Evolutionary conservation across 176 grass and related monocot species (phyloP).

Genomic region (Zoysia pacifica): DNA sequence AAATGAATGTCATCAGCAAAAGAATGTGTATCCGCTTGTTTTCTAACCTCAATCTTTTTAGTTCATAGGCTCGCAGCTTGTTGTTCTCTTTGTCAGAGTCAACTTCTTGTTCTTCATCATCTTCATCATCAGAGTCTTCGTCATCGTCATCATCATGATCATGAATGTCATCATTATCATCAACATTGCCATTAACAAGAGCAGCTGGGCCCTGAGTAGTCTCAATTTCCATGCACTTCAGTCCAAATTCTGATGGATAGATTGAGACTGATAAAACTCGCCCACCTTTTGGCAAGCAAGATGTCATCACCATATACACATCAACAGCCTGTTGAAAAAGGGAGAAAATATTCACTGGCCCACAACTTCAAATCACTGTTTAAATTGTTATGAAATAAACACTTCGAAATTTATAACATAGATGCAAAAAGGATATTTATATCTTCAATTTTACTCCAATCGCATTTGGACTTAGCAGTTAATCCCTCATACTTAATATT

Average conservation of each 20-base stretch:
- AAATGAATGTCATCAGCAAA: conserved; percentile 1
- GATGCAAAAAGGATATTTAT: neutral
- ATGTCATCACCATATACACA: conserved; percentile 88
- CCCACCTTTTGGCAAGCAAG: conserved; percentile 70
- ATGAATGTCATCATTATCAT: conserved; percentile 20
- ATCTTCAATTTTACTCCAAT: conserved; percentile 19
- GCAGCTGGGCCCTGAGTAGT: conserved; percentile 58
- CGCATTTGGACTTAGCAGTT: neutral
- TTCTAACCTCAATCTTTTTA: conserved; percentile 80
- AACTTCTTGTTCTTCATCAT: conserved; percentile 36
- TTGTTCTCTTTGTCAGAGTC: conserved; percentile 62
- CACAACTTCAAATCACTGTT: neutral
- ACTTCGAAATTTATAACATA: neutral
- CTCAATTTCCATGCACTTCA: conserved; percentile 87
- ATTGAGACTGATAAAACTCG: conserved; percentile 63
- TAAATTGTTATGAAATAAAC: neutral
- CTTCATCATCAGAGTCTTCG: conserved; percentile 5
- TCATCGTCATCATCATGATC: conserved; percentile 14
- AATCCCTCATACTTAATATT: neutral
- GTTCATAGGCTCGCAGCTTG: conserved; percentile 80
- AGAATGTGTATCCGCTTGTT: neutral
- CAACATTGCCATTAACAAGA: conserved; percentile 49
- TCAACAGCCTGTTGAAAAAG: conserved; percentile 67
- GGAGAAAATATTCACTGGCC: neutral
- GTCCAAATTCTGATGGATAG: conserved; percentile 89